These are phyloP conservation scores for Aspergillus carbonarius DNA, from an alignment of 2,329 filamentous ascomycete species.

Conservation along the genomic window DNA sequence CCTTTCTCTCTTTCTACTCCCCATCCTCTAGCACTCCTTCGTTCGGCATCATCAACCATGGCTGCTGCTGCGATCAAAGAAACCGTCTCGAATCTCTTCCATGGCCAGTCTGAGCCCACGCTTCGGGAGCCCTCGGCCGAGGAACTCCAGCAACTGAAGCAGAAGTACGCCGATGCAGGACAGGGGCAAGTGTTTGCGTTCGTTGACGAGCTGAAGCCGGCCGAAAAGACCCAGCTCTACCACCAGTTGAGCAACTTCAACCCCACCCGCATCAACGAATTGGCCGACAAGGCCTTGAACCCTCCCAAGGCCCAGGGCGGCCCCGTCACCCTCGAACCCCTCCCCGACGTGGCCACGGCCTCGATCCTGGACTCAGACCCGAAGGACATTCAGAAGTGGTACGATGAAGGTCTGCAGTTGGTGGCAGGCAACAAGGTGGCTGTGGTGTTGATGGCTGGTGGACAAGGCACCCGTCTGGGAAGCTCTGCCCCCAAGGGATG, in stretches of 20 bases:
- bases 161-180: constrained; percentile 70
- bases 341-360: constrained; percentile 81
- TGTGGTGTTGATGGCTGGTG: constrained; percentile 95
- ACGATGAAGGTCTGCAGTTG: constrained; percentile 65
- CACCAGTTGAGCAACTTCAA: constrained; percentile 80
- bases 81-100: constrained; percentile 49
- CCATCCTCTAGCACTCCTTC: neutral
- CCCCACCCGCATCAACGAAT: constrained; percentile 81
- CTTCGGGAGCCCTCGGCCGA: constrained; percentile 59
- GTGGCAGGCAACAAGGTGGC: constrained; percentile 70
- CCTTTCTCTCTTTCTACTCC: neutral
- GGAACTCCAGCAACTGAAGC: constrained; percentile 65
- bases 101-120: constrained; percentile 38
- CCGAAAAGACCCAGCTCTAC: constrained; percentile 76
- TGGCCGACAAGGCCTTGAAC: constrained; percentile 78
- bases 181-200: constrained; percentile 86
- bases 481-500: constrained; percentile 96
- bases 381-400: constrained; percentile 79
- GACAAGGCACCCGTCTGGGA: constrained; percentile 90
- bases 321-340: constrained; percentile 69
- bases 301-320: constrained; percentile 61
- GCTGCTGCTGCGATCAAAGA: constrained; percentile 42
- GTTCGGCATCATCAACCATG: constrained; percentile 28
- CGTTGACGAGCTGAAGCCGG: constrained; percentile 72
- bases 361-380: constrained; percentile 87